Conservation (phyloP, 495 filamentous ascomycete genomes). For the Elasticomyces elasticus region DNA sequence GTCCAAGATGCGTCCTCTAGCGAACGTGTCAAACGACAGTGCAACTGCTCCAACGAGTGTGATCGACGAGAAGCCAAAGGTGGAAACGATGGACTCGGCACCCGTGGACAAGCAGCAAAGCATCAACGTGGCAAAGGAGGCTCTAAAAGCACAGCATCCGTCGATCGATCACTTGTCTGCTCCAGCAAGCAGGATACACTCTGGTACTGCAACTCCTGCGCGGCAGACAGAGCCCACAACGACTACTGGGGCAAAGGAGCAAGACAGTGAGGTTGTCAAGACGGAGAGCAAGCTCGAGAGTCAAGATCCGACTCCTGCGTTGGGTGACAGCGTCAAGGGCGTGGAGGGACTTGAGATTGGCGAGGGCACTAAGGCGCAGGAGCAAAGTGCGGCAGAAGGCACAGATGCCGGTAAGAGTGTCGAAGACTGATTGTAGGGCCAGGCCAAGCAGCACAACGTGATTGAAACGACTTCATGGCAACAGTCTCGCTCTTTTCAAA, state of each 20-base stretch:
- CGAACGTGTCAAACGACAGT: conserved; percentile 6
- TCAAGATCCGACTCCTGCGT: not conserved
- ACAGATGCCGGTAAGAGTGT: conserved; percentile 26
- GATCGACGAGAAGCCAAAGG: conserved; percentile 1
- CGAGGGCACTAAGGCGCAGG: conserved; percentile 21
- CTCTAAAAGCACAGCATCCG: not conserved
- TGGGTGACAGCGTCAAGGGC: not conserved
- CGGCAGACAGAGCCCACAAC: not conserved
- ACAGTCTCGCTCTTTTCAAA: too few species aligned
- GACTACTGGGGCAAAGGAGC: not conserved
- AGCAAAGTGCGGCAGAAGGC: conserved; percentile 24
- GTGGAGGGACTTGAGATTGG: conserved; percentile 13
- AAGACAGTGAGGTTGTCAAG: not conserved
- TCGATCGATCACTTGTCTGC: conserved; percentile 13
- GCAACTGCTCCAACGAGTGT: not conserved
- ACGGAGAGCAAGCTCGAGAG: conserved; percentile 14
- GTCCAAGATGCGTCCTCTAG: not conserved
- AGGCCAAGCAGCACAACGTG: too few species aligned
- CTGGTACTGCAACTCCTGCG: conserved; percentile 14
- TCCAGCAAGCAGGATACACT: conserved; percentile 8
- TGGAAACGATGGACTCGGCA: conserved; percentile 15
- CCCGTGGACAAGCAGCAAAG: conserved; percentile 13
- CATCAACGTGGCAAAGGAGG: conserved; percentile 1
- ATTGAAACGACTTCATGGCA: too few species aligned
- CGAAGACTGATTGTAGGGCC: conserved; percentile 20